These are phyloP conservation scores for Herpetomonas tarakana DNA, from an alignment of 208 protist species.

Conservation along the genomic window DNA sequence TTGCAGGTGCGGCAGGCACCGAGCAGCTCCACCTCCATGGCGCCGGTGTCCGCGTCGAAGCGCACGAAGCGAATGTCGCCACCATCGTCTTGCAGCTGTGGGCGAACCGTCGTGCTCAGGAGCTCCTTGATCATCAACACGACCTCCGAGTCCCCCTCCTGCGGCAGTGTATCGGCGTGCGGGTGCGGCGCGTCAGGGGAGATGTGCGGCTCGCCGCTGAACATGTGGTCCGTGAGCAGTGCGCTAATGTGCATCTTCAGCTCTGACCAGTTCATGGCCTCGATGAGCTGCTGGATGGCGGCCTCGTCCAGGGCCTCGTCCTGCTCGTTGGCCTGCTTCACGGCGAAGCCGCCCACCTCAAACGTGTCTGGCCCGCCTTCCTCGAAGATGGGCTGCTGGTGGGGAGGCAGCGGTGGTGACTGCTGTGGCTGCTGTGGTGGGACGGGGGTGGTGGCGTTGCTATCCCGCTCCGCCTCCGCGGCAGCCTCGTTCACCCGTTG, in stretches of 20 bases:
- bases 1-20: constrained; percentile 88
- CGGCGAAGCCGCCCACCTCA: constrained; percentile 34
- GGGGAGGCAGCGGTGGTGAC: neutral
- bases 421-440: neutral
- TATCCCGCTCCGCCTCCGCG: constrained; percentile 9
- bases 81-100: constrained; percentile 89
- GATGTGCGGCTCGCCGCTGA: constrained; percentile 71
- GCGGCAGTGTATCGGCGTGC: constrained; percentile 81
- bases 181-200: constrained; percentile 70
- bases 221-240: constrained; percentile 81
- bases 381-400: constrained; percentile 3
- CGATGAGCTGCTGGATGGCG: constrained; percentile 54
- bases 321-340: constrained; percentile 17
- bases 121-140: constrained; percentile 92
- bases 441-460: neutral
- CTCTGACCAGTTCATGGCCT: constrained; percentile 68
- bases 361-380: constrained; percentile 10
- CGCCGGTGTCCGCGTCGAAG: constrained; percentile 46
- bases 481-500: constrained; percentile 27
- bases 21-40: constrained; percentile 88
- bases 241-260: constrained; percentile 81
- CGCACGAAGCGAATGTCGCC: constrained; percentile 87
- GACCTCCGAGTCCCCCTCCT: constrained; percentile 80
- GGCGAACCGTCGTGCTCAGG: constrained; percentile 75
- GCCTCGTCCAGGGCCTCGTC: constrained; percentile 55